Percentiles rank a stretch among this genome's conserved stretches.
Evolutionary conservation across 345 rosid genomes (phyloP).

Genomic region (Euphorbia lathyris): DNA sequence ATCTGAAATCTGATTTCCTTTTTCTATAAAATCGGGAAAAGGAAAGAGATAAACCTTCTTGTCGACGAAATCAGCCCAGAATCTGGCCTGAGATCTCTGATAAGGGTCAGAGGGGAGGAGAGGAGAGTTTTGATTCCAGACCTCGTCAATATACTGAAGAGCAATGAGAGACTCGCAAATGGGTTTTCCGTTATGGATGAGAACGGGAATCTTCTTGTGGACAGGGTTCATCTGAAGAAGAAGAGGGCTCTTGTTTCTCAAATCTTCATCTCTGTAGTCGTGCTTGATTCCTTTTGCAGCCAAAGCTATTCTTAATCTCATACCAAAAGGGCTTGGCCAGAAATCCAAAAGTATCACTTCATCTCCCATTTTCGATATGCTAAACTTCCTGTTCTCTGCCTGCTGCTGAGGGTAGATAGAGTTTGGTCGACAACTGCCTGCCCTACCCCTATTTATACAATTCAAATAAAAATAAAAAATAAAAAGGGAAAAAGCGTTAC

Average conservation of each 20-base stretch:
- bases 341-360: conserved; percentile 1
- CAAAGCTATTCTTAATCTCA: conserved; percentile 1
- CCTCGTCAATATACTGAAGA: conserved; percentile 12
- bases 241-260: not conserved
- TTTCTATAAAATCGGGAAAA: too few species aligned
- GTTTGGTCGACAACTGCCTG: too few species aligned
- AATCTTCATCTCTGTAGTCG: conserved; percentile 4
- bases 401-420: too few species aligned
- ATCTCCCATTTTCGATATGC: not conserved
- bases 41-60: conserved; percentile 8
- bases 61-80: conserved; percentile 16
- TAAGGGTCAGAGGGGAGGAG: not conserved
- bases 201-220: conserved; percentile 16
- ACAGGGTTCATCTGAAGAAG: conserved; percentile 12
- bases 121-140: not conserved
- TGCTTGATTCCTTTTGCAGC: conserved; percentile 2
- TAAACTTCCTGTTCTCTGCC: too few species aligned
- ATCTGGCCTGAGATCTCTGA: not conserved
- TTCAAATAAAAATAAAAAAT: too few species aligned
- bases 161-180: conserved; percentile 6
- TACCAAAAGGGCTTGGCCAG: conserved; percentile 14
- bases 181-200: conserved; percentile 6
- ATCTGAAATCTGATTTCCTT: too few species aligned
- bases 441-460: too few species aligned
- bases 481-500: too few species aligned